These are phyloP conservation scores for Talaromyces trachyspermus DNA, from an alignment of 495 filamentous ascomycete genomes.

Conservation along the genomic window DNA sequence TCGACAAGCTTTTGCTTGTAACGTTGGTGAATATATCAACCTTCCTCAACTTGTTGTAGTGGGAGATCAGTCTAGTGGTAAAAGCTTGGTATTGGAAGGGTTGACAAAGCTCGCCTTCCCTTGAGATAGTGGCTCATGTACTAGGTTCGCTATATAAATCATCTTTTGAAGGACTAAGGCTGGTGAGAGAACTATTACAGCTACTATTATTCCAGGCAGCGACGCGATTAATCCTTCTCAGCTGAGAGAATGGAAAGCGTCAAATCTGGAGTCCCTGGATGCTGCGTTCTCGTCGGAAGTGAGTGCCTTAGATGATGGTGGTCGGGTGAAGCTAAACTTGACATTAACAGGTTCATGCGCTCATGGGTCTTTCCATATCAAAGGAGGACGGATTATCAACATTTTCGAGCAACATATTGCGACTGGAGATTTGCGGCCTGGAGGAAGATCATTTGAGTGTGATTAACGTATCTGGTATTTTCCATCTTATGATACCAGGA, in stretches of 20 bases:
- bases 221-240: slow-evolving; percentile 16
- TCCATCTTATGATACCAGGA: slow-evolving; percentile 25
- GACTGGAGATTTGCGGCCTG: slow-evolving; percentile 54
- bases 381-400: background rate
- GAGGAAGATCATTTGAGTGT: slow-evolving; percentile 53
- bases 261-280: slow-evolving; percentile 6
- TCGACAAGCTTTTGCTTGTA: slow-evolving; percentile 38
- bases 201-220: slow-evolving; percentile 20
- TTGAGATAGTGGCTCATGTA: slow-evolving; percentile 33
- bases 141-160: slow-evolving; percentile 41
- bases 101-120: slow-evolving; percentile 38
- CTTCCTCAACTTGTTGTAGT: slow-evolving; percentile 37
- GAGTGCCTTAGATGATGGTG: background rate
- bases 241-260: slow-evolving; percentile 19
- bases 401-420: slow-evolving; percentile 53
- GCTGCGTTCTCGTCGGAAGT: slow-evolving; percentile 22
- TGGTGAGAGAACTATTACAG: slow-evolving; percentile 11
- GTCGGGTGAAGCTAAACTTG: background rate
- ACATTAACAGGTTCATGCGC: background rate
- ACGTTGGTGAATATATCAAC: slow-evolving; percentile 30
- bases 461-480: slow-evolving; percentile 60
- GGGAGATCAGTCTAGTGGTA: slow-evolving; percentile 37
- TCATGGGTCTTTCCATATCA: background rate
- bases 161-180: slow-evolving; percentile 32
- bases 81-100: slow-evolving; percentile 39